phyloP scores from a whole-genome alignment of 2,329 filamentous ascomycete genomes.

The Colletotrichum salicis region DNA sequence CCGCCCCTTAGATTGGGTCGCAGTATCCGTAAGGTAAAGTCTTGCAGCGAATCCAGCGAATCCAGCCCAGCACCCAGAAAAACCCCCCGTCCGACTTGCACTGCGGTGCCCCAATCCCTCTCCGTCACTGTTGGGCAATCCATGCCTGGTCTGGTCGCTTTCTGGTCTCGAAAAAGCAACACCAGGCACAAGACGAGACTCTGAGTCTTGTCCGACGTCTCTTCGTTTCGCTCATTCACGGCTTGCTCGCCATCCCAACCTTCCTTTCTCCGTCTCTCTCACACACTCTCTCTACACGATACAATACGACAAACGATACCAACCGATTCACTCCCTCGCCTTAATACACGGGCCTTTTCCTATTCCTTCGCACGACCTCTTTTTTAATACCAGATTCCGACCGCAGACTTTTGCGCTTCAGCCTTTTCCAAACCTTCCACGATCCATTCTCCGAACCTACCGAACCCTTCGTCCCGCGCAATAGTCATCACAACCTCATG shows the following conservation, averaged over 20 bases:
- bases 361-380: slow-evolving; percentile 27
- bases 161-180: slow-evolving; percentile 28
- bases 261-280: slow-evolving; percentile 23
- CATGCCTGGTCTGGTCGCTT: slow-evolving; percentile 20
- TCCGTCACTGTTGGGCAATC: slow-evolving; percentile 10
- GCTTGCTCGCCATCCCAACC: slow-evolving; percentile 20
- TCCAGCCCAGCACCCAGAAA: neutral
- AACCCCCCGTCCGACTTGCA: neutral
- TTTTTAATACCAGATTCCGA: slow-evolving; percentile 29
- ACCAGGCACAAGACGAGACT: slow-evolving; percentile 24
- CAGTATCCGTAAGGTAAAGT: neutral
- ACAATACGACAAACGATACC: slow-evolving; percentile 13
- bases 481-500: slow-evolving; percentile 13
- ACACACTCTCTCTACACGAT: slow-evolving; percentile 19
- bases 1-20: slow-evolving; percentile 15
- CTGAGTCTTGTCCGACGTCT: neutral
- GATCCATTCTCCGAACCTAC: slow-evolving; percentile 15
- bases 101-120: neutral
- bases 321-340: slow-evolving; percentile 8
- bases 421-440: slow-evolving; percentile 21
- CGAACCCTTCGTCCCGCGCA: slow-evolving; percentile 9
- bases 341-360: slow-evolving; percentile 28
- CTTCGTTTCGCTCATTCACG: slow-evolving; percentile 31
- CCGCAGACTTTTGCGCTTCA: slow-evolving; percentile 23
- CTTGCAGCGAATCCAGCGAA: neutral